Evolutionary conservation across 2,329 filamentous ascomycete genomes (phyloP).

Genomic region (Calonectria montana): DNA sequence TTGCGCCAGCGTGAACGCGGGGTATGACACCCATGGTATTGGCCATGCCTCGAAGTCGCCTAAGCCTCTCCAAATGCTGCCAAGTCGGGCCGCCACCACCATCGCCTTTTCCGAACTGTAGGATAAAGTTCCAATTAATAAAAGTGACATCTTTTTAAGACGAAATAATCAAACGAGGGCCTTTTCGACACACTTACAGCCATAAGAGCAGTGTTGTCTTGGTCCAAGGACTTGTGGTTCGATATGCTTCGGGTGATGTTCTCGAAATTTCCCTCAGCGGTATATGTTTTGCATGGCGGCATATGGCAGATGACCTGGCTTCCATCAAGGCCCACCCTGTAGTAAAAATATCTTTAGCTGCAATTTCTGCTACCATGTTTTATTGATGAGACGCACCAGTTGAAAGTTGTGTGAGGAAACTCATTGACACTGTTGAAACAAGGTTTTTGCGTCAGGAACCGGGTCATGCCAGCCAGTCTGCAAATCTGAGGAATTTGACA

Average conservation of each 20-base stretch:
- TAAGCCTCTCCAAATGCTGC: conserved; percentile 52
- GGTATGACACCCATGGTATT: conserved; percentile 85
- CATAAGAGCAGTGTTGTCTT: conserved; percentile 85
- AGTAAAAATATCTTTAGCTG: conserved; percentile 48
- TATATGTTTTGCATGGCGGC: conserved; percentile 95
- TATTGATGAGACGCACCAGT: conserved; percentile 58
- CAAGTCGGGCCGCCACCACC: conserved; percentile 72
- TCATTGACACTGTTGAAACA: conserved; percentile 99
- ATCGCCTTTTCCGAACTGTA: conserved; percentile 64
- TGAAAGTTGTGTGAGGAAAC: conserved; percentile 98
- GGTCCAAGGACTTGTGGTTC: conserved; percentile 90
- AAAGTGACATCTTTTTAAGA: background rate
- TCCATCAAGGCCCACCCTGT: conserved; percentile 89
- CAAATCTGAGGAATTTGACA: conserved; percentile 94
- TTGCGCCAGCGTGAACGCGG: conserved; percentile 86
- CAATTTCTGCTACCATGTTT: accelerated
- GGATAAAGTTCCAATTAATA: background rate
- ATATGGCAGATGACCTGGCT: conserved; percentile 98
- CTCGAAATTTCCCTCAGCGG: conserved; percentile 91
- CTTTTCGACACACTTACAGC: conserved; percentile 44
- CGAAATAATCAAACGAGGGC: background rate
- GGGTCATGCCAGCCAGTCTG: conserved; percentile 90
- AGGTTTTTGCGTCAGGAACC: conserved; percentile 97
- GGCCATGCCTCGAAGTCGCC: conserved; percentile 85
- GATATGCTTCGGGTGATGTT: conserved; percentile 86